phyloP scores from a whole-genome alignment of 2,329 filamentous ascomycete genomes.

The Podosphaera xanthii region DNA sequence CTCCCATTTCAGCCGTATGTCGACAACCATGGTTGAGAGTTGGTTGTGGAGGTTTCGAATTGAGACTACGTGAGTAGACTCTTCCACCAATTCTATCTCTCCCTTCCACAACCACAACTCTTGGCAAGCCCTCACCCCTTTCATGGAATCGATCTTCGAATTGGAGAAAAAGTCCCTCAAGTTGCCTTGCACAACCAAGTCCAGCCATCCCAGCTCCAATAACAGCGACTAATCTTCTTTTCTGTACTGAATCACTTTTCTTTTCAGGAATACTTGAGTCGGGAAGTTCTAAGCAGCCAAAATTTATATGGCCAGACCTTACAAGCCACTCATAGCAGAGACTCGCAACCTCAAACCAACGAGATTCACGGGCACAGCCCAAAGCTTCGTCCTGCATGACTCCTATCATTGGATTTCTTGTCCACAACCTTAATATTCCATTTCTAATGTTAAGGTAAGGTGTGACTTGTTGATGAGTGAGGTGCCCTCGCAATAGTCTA shows the following conservation, averaged over 20 bases:
- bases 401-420: slow-evolving; percentile 59
- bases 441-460: slow-evolving; percentile 93
- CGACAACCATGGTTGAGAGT: slow-evolving; percentile 30
- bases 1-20: slow-evolving; percentile 86
- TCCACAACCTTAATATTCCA: slow-evolving; percentile 76
- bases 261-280: slow-evolving; percentile 17
- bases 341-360: slow-evolving; percentile 75
- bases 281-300: slow-evolving; percentile 61
- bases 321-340: slow-evolving; percentile 85
- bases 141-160: slow-evolving; percentile 45
- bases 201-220: slow-evolving; percentile 91
- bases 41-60: slow-evolving; percentile 34
- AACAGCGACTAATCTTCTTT: slow-evolving; percentile 55
- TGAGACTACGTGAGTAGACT: slow-evolving; percentile 61
- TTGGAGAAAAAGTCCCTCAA: slow-evolving; percentile 68
- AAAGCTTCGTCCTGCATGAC: slow-evolving; percentile 70
- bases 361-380: slow-evolving; percentile 66
- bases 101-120: slow-evolving; percentile 66
- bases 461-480: slow-evolving; percentile 76
- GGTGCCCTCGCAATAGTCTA: slow-evolving; percentile 50
- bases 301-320: slow-evolving; percentile 86
- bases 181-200: slow-evolving; percentile 71
- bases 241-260: slow-evolving; percentile 20
- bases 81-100: slow-evolving; percentile 71
- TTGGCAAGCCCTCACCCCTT: slow-evolving; percentile 43